Evolutionary conservation across 805 yeast species (phyloP), one percentile per base, ranked within the genome.

Genomic region (Lipomyces spencermartinsiae): DNA sequence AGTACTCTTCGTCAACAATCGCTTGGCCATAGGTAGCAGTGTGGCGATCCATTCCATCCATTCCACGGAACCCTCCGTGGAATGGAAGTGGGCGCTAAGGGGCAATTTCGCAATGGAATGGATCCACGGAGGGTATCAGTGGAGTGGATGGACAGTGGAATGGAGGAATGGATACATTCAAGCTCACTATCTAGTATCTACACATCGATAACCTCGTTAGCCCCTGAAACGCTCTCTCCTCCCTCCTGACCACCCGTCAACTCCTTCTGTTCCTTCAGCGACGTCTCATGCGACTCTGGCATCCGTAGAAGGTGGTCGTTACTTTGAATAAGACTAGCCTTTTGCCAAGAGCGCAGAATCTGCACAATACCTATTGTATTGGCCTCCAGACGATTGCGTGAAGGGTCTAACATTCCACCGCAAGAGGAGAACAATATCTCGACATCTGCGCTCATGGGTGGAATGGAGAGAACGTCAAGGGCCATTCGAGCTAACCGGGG

Each of bases 321-420:
- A 51, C 31, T n/a, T 51, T 51, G 55, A 51, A 51, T n/a, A 51
- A 51, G 55, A 51, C 55, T 25, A 51, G 55, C 55, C 55, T 51
- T 51, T 51, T 51, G 55, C 55, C 55, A 51, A n/a, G 55, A 51
- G 55, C 55, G 55, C 55, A 51, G 55, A 37, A 16, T 37, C 43
- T 37, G 43, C 55, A 51, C 55, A 51, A 51, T 51, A 51, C 25
- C 55, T 51, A 51, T 51, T 49, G 55, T 49, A 49, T 49, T 49
- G 55, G 55, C 55, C 55, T 51, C 55, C 8, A 51, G 55, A 51
- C 55, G 55, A 25, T 7, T 51, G 8, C 55, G 55, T 25, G 55
- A 51, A 7, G 55, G 12, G 29, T 51, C 55, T 4, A 51, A n/a
- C 55, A 51, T 51, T 51, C 55, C 55, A 51, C 55, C 55, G 29